Evolutionary conservation across 1,284 basidiomycete genomes (phyloP).

Genomic region (Cryptococcus sp.): DNA sequence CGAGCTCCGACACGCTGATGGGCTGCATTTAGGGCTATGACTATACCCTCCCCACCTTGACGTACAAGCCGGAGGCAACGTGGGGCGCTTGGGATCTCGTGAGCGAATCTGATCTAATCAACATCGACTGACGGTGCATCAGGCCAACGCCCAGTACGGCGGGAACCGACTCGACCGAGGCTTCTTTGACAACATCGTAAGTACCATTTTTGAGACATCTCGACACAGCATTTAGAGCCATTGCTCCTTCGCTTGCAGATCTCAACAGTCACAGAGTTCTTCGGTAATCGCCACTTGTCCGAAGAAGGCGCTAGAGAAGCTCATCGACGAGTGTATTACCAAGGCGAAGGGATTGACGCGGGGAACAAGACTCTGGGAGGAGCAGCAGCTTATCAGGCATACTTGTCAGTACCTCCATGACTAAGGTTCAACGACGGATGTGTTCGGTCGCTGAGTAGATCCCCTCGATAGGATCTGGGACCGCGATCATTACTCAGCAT

Average conservation of each 20-base stretch:
- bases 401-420: conserved; percentile 31
- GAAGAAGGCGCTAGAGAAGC: conserved; percentile 43
- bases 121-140: neutral
- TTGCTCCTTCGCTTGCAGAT: conserved; percentile 23
- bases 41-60: conserved; percentile 35
- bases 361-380: conserved; percentile 46
- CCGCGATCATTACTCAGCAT: conserved; percentile 41
- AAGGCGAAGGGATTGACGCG: conserved; percentile 36
- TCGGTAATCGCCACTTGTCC: conserved; percentile 39
- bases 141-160: conserved; percentile 40
- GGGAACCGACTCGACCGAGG: conserved; percentile 37
- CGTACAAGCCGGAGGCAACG: conserved; percentile 33
- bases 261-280: conserved; percentile 37
- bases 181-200: conserved; percentile 49
- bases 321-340: conserved; percentile 43
- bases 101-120: conserved; percentile 1
- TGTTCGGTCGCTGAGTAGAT: neutral
- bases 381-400: conserved; percentile 50
- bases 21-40: conserved; percentile 34
- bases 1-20: neutral
- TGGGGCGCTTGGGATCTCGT: conserved; percentile 47
- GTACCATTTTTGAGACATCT: conserved; percentile 12
- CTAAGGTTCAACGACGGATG: neutral
- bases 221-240: no score
- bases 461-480: conserved; percentile 40